A percentile compares a stretch with the other conserved stretches of the same genome.
Evolutionary conservation across 345 rosid species (phyloP).

Genomic region (Sisymbrium irio): DNA sequence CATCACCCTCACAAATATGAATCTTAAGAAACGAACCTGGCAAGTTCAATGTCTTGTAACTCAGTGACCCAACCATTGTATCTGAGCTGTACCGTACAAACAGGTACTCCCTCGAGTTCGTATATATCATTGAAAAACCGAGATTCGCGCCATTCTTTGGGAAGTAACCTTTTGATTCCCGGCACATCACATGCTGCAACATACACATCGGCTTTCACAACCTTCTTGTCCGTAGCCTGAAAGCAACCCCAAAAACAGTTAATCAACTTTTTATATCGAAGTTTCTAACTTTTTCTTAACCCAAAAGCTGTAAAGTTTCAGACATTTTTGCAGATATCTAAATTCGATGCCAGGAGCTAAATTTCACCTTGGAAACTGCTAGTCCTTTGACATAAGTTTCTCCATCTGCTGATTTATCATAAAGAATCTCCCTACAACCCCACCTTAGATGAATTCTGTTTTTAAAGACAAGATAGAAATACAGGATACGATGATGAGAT

Average conservation of each 20-base stretch:
- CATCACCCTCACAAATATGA: background rate
- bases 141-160: conserved; percentile 69
- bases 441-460: conserved; percentile 96
- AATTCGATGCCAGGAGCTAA: background rate
- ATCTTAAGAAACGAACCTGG: conserved; percentile 49
- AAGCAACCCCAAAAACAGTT: conserved; percentile 6
- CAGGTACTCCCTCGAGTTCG: conserved; percentile 91
- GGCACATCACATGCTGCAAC: conserved; percentile 99
- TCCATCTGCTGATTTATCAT: conserved; percentile 59
- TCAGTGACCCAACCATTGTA: conserved; percentile 99
- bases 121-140: conserved; percentile 78
- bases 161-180: conserved; percentile 91
- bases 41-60: conserved; percentile 68
- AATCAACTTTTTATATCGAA: background rate
- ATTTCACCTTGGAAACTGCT: conserved; percentile 76
- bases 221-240: conserved; percentile 83
- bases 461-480: conserved; percentile 18
- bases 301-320: background rate
- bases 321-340: background rate
- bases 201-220: conserved; percentile 90
- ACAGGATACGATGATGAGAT: background rate
- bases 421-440: conserved; percentile 93
- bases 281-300: background rate
- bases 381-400: conserved; percentile 75
- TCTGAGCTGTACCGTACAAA: conserved; percentile 85